phyloP scores from a whole-genome alignment of 345 rosid genomes.

The Nephelium lappaceum region DNA sequence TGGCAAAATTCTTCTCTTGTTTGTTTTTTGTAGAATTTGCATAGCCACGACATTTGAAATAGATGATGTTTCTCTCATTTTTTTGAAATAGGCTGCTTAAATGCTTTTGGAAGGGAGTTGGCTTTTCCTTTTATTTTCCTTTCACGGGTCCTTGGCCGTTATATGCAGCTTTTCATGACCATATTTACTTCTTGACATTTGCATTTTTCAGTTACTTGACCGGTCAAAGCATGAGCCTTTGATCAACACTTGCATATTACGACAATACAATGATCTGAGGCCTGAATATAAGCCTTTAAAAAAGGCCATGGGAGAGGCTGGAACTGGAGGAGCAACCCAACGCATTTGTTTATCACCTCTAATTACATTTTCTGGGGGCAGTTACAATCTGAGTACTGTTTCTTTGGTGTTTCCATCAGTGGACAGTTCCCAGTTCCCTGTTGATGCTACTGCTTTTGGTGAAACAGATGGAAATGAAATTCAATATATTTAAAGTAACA shows the following conservation, averaged over 20 bases:
- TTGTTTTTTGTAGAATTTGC: constrained; percentile 12
- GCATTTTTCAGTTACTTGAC: neutral
- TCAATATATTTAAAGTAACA: neutral
- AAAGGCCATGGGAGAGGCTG: too few species aligned
- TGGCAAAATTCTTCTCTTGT: constrained; percentile 5
- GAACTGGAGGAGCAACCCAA: too few species aligned
- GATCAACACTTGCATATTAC: too few species aligned
- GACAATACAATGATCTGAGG: too few species aligned
- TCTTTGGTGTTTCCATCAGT: too few species aligned
- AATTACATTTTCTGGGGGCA: too few species aligned
- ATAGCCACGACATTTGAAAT: neutral
- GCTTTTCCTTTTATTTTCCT: constrained; percentile 10
- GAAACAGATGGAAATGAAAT: too few species aligned
- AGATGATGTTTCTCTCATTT: neutral
- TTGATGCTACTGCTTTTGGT: too few species aligned
- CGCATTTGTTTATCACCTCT: too few species aligned
- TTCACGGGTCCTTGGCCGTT: neutral
- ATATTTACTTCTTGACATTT: neutral
- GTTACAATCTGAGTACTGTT: too few species aligned
- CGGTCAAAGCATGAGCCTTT: neutral
- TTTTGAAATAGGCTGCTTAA: neutral
- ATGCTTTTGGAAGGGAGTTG: neutral
- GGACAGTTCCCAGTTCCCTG: too few species aligned
- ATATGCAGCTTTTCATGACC: neutral
- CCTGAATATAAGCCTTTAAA: too few species aligned